Conservation (phyloP, 2,329 filamentous ascomycete genomes). For the Colletotrichum agaves region DNA sequence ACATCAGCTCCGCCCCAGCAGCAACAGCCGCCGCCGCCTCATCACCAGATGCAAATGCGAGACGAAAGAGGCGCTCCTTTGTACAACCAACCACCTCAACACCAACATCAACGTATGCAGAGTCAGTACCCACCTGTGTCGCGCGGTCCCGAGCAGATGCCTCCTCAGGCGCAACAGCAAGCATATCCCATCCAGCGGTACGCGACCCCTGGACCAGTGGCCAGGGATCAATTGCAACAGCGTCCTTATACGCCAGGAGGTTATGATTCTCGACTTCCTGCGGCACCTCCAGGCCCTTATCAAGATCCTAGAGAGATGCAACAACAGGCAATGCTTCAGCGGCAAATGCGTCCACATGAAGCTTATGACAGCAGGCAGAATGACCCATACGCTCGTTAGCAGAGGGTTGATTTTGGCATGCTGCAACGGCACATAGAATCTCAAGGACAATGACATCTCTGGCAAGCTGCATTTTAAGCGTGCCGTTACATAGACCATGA, state of each 20-base stretch:
- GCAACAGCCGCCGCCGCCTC: slow-evolving; percentile 38
- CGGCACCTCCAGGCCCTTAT: slow-evolving; percentile 45
- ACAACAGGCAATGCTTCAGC: slow-evolving; percentile 48
- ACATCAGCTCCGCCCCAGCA: slow-evolving; percentile 41
- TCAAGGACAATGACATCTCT: no score
- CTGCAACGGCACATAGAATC: no score
- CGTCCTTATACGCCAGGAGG: slow-evolving; percentile 59
- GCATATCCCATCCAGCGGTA: slow-evolving; percentile 54
- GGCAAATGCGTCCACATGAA: slow-evolving; percentile 57
- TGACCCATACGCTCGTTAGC: slow-evolving; percentile 57
- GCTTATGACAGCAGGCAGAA: slow-evolving; percentile 54
- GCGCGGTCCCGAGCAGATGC: slow-evolving; percentile 54
- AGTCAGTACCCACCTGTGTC: slow-evolving; percentile 52
- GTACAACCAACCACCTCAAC: slow-evolving; percentile 45
- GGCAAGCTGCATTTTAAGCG: no score
- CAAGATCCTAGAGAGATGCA: slow-evolving; percentile 47
- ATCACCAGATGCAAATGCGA: slow-evolving; percentile 43
- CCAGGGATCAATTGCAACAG: slow-evolving; percentile 53
- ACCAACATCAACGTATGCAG: slow-evolving; percentile 50
- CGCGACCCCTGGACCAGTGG: slow-evolving; percentile 51
- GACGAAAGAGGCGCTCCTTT: slow-evolving; percentile 52
- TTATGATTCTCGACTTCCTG: slow-evolving; percentile 55
- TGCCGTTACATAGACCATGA: no score
- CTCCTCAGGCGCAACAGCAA: slow-evolving; percentile 49
- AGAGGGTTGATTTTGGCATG: no score